Percentiles rank a stretch among this genome's conserved stretches.
phyloP scores from a whole-genome alignment of 495 filamentous ascomycete species.

The Podospora australis region DNA sequence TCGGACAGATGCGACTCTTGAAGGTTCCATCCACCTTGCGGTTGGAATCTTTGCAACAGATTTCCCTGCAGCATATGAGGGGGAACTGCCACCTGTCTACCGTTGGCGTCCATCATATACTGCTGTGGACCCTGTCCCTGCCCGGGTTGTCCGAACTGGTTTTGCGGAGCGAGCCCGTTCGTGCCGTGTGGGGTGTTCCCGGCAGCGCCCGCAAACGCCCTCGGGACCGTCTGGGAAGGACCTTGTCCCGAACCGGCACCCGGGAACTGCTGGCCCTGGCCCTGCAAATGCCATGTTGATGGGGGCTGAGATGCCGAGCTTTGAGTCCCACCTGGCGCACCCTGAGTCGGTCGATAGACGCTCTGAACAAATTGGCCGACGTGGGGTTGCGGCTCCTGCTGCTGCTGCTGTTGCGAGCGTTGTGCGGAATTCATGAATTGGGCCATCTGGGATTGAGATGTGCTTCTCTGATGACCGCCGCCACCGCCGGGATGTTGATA shows the following conservation, averaged over 20 bases:
- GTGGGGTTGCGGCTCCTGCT: conserved; percentile 5
- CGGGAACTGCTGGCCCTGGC: conserved; percentile 14
- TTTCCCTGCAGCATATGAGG: conserved; percentile 22
- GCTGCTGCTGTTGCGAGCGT: background rate
- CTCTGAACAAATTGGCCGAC: conserved; percentile 14
- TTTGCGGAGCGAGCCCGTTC: conserved; percentile 12
- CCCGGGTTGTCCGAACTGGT: too few relatives aligned
- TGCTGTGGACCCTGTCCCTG: conserved; percentile 10
- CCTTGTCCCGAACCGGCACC: background rate
- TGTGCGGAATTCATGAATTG: too few relatives aligned
- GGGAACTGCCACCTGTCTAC: conserved; percentile 12
- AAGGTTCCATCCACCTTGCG: conserved; percentile 33
- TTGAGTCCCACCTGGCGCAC: conserved; percentile 2
- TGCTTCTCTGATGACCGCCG: too few relatives aligned
- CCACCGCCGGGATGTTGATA: too few relatives aligned
- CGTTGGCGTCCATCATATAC: conserved; percentile 7
- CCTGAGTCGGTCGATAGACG: conserved; percentile 26
- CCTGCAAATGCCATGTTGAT: conserved; percentile 15
- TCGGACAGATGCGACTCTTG: conserved; percentile 41
- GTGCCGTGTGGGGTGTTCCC: conserved; percentile 6
- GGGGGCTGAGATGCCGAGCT: conserved; percentile 8
- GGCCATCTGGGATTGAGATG: too few relatives aligned
- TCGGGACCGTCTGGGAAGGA: conserved; percentile 2
- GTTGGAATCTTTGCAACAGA: conserved; percentile 21
- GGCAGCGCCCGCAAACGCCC: conserved; percentile 8